Percentiles rank a stretch among this genome's conserved stretches.
Evolutionary conservation across 176 grass and related monocot species (phyloP).

Genomic region (Avena eriantha): DNA sequence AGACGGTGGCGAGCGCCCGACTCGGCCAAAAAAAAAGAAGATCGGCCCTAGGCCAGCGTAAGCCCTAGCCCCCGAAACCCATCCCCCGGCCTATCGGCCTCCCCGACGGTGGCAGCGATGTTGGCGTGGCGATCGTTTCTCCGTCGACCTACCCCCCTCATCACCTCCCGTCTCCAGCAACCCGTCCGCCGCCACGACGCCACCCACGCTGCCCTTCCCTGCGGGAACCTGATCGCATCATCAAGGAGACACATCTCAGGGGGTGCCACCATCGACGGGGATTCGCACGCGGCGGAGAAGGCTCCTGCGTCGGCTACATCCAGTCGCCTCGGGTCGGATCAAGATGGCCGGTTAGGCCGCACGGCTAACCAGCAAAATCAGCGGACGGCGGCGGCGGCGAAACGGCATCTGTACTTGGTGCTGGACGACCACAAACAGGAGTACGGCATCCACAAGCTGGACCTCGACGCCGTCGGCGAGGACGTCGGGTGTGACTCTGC

Average conservation of each 20-base stretch:
- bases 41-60: no score
- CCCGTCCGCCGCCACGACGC: not conserved
- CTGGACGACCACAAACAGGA: not conserved
- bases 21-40: no score
- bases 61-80: no score
- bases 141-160: not conserved
- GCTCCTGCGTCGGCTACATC: not conserved
- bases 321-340: not conserved
- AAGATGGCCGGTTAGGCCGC: not conserved
- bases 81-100: not conserved
- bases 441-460: slow-evolving; percentile 12
- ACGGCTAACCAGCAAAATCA: not conserved
- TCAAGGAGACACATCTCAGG: not conserved
- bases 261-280: not conserved
- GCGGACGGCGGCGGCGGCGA: not conserved
- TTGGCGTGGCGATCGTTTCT: not conserved
- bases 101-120: not conserved
- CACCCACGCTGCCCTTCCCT: not conserved
- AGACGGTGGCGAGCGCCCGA: no score
- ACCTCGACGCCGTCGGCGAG: not conserved
- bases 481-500: not conserved
- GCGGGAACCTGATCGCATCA: not conserved
- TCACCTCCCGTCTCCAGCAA: not conserved
- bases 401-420: slow-evolving; percentile 12
- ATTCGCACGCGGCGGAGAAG: not conserved